Evolutionary conservation across 129 eudicot genomes (phyloP), one percentile per base, ranked within the genome.

Genomic region (Lonicera japonica): DNA sequence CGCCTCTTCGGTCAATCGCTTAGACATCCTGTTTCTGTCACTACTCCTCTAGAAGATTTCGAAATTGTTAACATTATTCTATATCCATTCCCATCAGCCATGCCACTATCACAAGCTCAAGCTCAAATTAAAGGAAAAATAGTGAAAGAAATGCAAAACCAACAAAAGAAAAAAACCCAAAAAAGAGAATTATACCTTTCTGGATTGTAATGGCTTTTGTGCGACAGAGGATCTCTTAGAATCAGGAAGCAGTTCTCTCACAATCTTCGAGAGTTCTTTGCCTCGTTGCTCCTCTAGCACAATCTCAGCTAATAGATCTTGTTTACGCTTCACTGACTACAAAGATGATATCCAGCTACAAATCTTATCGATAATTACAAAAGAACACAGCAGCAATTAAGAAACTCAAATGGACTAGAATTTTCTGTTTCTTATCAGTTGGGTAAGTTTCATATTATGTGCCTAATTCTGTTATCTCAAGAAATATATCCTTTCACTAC

Each of bases 1-100:
- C 39, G 99, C 99, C 69, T 92, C 99, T 70, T 92, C 96, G 51
- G 25, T 71, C 63, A 92, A 64, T 41, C 60, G 74, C 47, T 61
- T 77, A 56, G 96, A 79, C 72, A 70, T 63, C 54, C 74, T 78
- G 76, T 47, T 80, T 87, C 80, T 84, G 68, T 87, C 98, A 34
- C 60, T 84, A 57, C 95, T 91, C 76, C 86, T 80, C 98, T 91
- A 79, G n/a, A 71, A 67, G 21, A 43, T 60, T 29, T 46, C 20
- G 66, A 64, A 71, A 46, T 46, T 60, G 22, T 45, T 25, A 82
- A 43, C 13, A 11, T 43, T 14, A 43, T 29, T 29, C 50, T 43
- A 43, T 14, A 8, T 14, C 50, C 50, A 10, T 3, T 43, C 8
- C 50, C 14, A 43, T 43, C 50, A 43, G 8, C 50, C 50, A 43